A percentile compares a stretch with the other conserved stretches of the same genome.
Conservation (phyloP, 352 stramenopile species). For the Globisporangium parvum region DNA sequence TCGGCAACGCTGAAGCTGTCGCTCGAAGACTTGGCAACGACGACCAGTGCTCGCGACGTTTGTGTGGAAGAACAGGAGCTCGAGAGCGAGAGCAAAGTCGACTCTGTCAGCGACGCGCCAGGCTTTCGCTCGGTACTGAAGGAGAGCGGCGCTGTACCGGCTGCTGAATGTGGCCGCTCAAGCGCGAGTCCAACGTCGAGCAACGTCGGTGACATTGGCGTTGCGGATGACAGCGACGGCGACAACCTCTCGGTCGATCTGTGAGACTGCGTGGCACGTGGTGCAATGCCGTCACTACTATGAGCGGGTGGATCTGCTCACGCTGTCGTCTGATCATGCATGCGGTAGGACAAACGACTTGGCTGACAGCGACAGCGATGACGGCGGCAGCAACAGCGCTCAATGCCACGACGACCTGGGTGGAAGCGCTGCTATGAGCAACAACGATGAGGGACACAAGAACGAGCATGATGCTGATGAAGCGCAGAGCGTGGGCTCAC, state of each 20-base stretch:
- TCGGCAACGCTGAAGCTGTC: neutral
- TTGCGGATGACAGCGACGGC: constrained; percentile 10
- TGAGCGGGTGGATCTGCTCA: neutral
- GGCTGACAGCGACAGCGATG: neutral
- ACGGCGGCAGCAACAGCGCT: neutral
- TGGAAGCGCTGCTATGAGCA: neutral
- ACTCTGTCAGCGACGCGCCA: neutral
- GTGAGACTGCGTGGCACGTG: constrained; percentile 24
- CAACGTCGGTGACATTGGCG: neutral
- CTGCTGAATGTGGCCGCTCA: neutral
- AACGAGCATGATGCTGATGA: neutral
- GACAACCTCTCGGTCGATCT: constrained; percentile 55
- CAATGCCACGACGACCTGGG: no score
- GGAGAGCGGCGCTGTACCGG: neutral
- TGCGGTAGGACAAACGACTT: neutral
- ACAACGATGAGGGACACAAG: neutral
- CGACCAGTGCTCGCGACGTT: neutral
- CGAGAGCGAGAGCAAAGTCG: neutral
- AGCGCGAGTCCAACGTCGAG: neutral
- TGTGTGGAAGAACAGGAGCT: neutral
- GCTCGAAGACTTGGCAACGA: neutral
- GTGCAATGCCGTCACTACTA: neutral
- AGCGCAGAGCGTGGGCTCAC: neutral
- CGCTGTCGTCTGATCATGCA: neutral
- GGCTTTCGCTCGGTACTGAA: no score